A percentile compares a stretch with the other conserved stretches of the same genome.
Evolutionary conservation across 148 eudicot genomes (phyloP).

Genomic region (Chenopodium formosanum): DNA sequence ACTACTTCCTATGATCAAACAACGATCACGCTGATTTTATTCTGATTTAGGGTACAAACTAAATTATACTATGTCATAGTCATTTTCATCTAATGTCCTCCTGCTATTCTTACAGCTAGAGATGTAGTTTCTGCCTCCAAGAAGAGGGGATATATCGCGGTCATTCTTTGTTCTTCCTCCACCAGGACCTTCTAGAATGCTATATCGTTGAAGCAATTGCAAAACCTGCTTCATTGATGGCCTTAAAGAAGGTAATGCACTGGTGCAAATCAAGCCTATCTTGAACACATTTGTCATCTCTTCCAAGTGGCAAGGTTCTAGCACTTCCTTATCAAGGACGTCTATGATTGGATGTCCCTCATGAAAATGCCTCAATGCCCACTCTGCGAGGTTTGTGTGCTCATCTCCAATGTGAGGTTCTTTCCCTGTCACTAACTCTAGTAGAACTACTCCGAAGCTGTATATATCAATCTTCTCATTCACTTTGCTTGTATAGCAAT

Average conservation of each 20-base stretch:
- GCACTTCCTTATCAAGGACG: conserved; percentile 44
- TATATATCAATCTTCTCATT: conserved; percentile 78
- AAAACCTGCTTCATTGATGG: conserved; percentile 79
- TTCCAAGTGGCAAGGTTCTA: conserved; percentile 38
- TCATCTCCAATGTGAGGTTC: conserved; percentile 58
- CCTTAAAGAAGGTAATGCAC: conserved; percentile 46
- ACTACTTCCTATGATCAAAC: too few species aligned
- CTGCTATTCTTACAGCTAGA: conserved; percentile 46
- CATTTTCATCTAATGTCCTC: conserved; percentile 34
- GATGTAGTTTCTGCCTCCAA: conserved; percentile 38
- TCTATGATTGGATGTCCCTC: conserved; percentile 42
- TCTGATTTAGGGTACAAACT: not conserved
- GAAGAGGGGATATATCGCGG: conserved; percentile 50
- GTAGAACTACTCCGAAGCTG: conserved; percentile 81
- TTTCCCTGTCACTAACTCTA: conserved; percentile 79
- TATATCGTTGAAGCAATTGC: conserved; percentile 44
- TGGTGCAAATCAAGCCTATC: conserved; percentile 71
- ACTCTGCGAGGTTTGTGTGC: conserved; percentile 65
- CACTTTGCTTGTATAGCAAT: conserved; percentile 58
- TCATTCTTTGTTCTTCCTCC: conserved; percentile 31
- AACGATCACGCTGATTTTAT: too few species aligned
- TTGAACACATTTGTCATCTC: conserved; percentile 59
- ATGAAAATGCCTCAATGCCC: conserved; percentile 72
- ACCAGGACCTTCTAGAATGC: conserved; percentile 27
- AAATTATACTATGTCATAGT: conserved; percentile 25